Base-by-base conservation (phyloP, 108 stramenopile genomes). In the Discostella stelligeroides region DNA sequence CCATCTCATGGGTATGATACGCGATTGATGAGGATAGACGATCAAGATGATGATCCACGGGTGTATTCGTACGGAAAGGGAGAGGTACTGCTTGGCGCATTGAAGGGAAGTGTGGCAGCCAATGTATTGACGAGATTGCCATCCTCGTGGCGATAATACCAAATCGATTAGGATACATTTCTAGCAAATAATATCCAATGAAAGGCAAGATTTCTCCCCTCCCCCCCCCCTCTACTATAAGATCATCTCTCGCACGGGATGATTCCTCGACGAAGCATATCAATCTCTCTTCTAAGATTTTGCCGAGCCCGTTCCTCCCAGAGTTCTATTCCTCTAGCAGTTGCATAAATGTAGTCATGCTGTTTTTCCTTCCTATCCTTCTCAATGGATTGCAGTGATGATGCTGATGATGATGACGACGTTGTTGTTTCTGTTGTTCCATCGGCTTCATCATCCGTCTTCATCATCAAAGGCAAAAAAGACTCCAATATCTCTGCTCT, bases 161-260 rank as follows among this genome's bases (percentile, higher is more conserved):
- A n/a, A n/a, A n/a, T n/a, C n/a, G n/a, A n/a, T n/a, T n/a, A n/a
- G n/a, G n/a, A n/a, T n/a, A n/a, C n/a, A n/a, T n/a, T n/a, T n/a
- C n/a, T n/a, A n/a, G n/a, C n/a, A n/a, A n/a, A n/a, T n/a, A n/a
- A n/a, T n/a, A n/a, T n/a, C n/a, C n/a, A n/a, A n/a, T n/a, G n/a
- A n/a, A n/a, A n/a, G n/a, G n/a, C n/a, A n/a, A n/a, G n/a, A n/a
- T n/a, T n/a, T n/a, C n/a, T n/a, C n/a, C n/a, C n/a, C n/a, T n/a
- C n/a, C n/a, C n/a, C n/a, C n/a, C 6, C 34, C 6, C 23, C n/a
- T n/a, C n/a, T n/a, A n/a, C n/a, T n/a, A n/a, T n/a, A n/a, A n/a
- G n/a, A n/a, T n/a, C n/a, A n/a, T n/a, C n/a, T n/a, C n/a, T 72
- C 83, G 43, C 74, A 68, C 20, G 87, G 88, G 68, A 90, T 90